A percentile compares a stretch with the other conserved stretches of the same genome.
phyloP scores from a whole-genome alignment of 1,284 basidiomycete genomes.

The Xerocomus minutiporus region DNA sequence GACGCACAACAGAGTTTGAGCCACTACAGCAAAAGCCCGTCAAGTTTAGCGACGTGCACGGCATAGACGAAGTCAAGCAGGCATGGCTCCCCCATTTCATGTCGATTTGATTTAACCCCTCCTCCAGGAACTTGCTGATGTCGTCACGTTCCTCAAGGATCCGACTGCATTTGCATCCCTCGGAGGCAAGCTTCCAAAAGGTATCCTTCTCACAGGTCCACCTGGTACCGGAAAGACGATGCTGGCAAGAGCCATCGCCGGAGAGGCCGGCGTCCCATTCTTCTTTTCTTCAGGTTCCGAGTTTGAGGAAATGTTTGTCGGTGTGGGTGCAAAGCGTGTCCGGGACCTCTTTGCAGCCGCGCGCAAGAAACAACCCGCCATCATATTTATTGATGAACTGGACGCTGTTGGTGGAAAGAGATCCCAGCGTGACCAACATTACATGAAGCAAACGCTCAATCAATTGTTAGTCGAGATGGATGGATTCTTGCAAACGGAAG shows the following conservation, averaged over 20 bases:
- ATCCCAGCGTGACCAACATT: conserved; percentile 81
- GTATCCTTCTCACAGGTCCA: conserved; percentile 83
- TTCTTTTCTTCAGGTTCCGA: conserved; percentile 88
- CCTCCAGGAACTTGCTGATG: conserved; percentile 79
- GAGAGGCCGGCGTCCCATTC: conserved; percentile 94
- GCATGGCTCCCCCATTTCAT: conserved; percentile 35
- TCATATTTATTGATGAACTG: conserved; percentile 93
- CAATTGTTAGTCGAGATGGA: conserved; percentile 94
- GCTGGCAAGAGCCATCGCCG: conserved; percentile 92
- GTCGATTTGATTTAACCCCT: not conserved
- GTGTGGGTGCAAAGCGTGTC: conserved; percentile 93
- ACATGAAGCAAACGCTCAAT: conserved; percentile 90
- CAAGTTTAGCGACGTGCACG: conserved; percentile 91
- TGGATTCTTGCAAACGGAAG: conserved; percentile 87
- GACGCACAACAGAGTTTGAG: conserved; percentile 71
- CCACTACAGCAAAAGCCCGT: conserved; percentile 73
- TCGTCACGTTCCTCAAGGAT: conserved; percentile 90
- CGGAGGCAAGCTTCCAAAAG: conserved; percentile 89
- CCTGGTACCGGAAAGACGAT: conserved; percentile 97
- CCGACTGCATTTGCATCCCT: conserved; percentile 84
- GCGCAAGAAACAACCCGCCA: conserved; percentile 90
- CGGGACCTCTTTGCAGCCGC: conserved; percentile 94
- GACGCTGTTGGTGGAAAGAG: conserved; percentile 94
- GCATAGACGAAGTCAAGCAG: conserved; percentile 90
- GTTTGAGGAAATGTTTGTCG: conserved; percentile 98